Evolutionary conservation across 768 basidiomycete species (phyloP).

Genomic region (Podaxis sp.): DNA sequence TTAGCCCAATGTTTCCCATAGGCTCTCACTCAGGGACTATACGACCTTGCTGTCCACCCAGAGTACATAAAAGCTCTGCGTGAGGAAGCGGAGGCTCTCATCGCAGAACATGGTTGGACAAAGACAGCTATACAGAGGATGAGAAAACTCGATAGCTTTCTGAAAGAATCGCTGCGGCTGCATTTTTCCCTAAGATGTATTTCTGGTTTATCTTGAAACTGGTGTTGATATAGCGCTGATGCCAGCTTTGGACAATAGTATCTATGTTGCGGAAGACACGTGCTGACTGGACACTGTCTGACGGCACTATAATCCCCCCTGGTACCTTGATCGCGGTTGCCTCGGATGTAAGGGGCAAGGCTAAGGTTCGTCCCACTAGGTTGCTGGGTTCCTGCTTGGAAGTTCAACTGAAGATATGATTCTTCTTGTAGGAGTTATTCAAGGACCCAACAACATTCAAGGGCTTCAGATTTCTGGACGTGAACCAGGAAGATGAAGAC

Average conservation of each 20-base stretch:
- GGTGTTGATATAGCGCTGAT: constrained; percentile 25
- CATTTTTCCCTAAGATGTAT: neutral
- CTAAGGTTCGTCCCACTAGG: constrained; percentile 16
- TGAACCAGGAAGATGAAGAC: constrained; percentile 21
- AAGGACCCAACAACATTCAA: constrained; percentile 32
- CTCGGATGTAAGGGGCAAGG: constrained; percentile 26
- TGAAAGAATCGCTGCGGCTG: constrained; percentile 34
- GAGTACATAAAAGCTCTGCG: constrained; percentile 33
- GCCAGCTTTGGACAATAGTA: neutral
- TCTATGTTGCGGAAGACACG: constrained; percentile 25
- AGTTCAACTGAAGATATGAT: neutral
- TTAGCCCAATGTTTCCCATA: constrained; percentile 12
- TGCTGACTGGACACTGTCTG: constrained; percentile 40
- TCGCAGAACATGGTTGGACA: constrained; percentile 33
- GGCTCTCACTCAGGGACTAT: constrained; percentile 34
- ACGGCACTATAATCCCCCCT: constrained; percentile 30
- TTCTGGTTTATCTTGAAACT: constrained; percentile 19
- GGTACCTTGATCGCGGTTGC: constrained; percentile 27
- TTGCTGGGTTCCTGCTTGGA: neutral
- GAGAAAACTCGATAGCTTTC: constrained; percentile 43
- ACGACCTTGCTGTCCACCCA: constrained; percentile 34
- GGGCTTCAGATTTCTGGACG: constrained; percentile 34
- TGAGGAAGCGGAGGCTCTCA: constrained; percentile 38
- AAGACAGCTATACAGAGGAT: constrained; percentile 35
- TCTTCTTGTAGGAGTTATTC: constrained; percentile 16